Evolutionary conservation across 2,329 filamentous ascomycete species (phyloP), one percentile per base, ranked within the genome.

Genomic region (Cladosporium sp.): DNA sequence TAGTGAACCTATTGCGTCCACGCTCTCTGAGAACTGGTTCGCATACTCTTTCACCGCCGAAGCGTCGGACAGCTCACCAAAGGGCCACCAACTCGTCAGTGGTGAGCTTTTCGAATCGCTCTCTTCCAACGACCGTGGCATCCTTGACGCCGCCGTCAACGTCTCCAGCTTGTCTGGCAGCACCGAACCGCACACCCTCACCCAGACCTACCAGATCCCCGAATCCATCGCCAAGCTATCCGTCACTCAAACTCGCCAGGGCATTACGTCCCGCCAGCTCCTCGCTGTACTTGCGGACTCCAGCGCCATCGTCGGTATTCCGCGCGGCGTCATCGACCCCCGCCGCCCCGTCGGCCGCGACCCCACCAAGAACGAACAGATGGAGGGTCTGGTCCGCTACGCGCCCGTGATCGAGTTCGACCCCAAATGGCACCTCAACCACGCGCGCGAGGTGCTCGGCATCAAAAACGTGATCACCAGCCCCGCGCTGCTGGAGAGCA

Each of bases 21-120:
- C 83, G 22, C 77, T 96, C 49, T 87, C 90, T 0, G 93, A 98
- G 75, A 97, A 98, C 72, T 97, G 92, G 90, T 91, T 95, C 65
- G 80, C 85, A 6, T 97, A 95, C 74, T 86, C 89, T 7, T 87
- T 91, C 69, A 74, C 77, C 1, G 62, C 71, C 7, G 80, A 84
- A 56, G 73, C 77, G 19, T 63, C 72, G 3, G 71, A 76, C n/a
- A 69, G 74, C 4, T 59, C 67, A 50, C 80, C 91, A 55, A 89
- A 89, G 69, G 91, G 91, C 35, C 88, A 95, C 69, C 89, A 95
- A 62, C 78, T 97, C 7, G 80, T 91, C 16, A 79, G 95, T 9
- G 85, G 87, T 0, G 92, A 98, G 65, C 81, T 98, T 34, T 97
- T 91, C 71, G 93, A 96, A 69, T 95, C 91, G 0, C 78, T 85